Conservation (phyloP, 306 rosid genomes). For the Corylus heterophylla region DNA sequence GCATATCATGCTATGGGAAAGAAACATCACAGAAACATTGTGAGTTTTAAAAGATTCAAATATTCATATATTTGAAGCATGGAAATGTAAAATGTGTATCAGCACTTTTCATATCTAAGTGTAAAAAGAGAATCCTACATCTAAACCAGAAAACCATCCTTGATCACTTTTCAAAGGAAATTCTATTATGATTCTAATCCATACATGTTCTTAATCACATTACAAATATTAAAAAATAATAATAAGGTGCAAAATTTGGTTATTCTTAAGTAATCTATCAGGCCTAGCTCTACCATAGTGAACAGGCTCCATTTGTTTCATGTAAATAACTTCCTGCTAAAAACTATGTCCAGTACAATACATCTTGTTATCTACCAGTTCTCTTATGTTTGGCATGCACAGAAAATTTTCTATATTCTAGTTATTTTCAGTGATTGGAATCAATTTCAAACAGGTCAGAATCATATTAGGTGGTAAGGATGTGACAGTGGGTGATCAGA, state of each 20-base stretch:
- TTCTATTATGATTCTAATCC: neutral
- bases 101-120: neutral
- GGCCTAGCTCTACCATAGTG: neutral
- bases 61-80: neutral
- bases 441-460: too few species aligned
- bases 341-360: neutral
- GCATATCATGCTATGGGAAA: constrained; percentile 13
- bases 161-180: neutral
- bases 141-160: neutral
- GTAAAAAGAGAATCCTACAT: neutral
- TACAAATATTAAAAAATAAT: too few species aligned
- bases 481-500: too few species aligned
- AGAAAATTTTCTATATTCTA: too few species aligned
- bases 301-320: neutral
- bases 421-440: too few species aligned
- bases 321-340: neutral
- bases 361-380: too few species aligned
- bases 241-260: neutral
- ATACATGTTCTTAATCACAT: neutral
- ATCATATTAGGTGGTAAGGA: too few species aligned
- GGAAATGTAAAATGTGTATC: neutral
- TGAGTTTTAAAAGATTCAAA: neutral
- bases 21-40: neutral
- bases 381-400: too few species aligned
- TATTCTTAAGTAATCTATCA: neutral